Conservation (phyloP, 1,284 basidiomycete species). For the Ustilago bromivora region DNA sequence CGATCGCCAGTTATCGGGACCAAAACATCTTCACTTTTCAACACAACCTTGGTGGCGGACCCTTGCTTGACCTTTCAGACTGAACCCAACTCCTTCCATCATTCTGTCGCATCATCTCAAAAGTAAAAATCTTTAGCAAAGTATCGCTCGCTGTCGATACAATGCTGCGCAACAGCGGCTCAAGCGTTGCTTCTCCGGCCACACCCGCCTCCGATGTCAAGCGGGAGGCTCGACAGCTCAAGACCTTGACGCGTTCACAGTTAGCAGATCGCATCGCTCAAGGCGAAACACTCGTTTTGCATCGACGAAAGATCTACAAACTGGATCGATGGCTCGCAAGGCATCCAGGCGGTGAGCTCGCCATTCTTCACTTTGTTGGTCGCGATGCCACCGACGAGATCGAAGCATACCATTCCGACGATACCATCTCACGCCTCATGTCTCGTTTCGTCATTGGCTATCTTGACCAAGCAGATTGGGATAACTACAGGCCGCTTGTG, state of each 20-base stretch:
- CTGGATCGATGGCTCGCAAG: constrained; percentile 83
- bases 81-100: neutral
- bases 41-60: neutral
- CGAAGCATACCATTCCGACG: constrained; percentile 85
- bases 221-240: constrained; percentile 13
- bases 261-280: constrained; percentile 63
- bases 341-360: constrained; percentile 90
- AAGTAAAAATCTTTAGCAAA: neutral
- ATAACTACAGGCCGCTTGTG: constrained; percentile 81
- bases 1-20: too few relatives aligned
- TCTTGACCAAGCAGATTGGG: constrained; percentile 74
- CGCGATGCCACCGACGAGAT: constrained; percentile 95
- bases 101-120: neutral
- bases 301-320: constrained; percentile 81
- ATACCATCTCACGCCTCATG: constrained; percentile 76
- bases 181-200: constrained; percentile 7
- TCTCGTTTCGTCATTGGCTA: constrained; percentile 80
- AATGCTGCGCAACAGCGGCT: constrained; percentile 15
- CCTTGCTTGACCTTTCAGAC: neutral
- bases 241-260: constrained; percentile 56
- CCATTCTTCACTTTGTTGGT: constrained; percentile 94
- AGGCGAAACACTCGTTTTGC: constrained; percentile 80
- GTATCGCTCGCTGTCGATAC: neutral
- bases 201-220: constrained; percentile 3
- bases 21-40: too few relatives aligned